These are phyloP conservation scores for Pythium chondricola DNA, from an alignment of 352 stramenopile genomes.

Conservation along the genomic window DNA sequence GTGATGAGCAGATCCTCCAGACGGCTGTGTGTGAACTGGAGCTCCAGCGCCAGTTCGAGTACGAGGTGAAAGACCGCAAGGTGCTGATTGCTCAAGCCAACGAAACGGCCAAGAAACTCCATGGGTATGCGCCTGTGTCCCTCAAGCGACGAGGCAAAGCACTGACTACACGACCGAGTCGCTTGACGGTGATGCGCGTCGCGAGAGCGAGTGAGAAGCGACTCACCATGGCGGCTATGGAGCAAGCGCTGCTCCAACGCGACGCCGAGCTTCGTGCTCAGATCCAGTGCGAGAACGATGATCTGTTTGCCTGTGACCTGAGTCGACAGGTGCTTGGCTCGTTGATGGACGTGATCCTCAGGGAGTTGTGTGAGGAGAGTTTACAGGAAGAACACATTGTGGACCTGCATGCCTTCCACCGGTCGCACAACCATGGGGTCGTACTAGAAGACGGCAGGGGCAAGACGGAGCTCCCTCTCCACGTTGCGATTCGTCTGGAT, in stretches of 20 bases:
- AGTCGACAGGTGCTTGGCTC: constrained; percentile 20
- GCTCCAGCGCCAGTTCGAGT: constrained; percentile 37
- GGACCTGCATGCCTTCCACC: background rate
- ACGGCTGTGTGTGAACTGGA: constrained; percentile 32
- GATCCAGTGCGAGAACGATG: constrained; percentile 31
- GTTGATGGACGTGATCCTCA: constrained; percentile 16
- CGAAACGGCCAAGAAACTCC: constrained; percentile 30
- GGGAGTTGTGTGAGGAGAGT: constrained; percentile 23
- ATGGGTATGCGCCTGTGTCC: constrained; percentile 25
- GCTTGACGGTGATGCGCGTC: constrained; percentile 43
- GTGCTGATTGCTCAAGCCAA: constrained; percentile 15
- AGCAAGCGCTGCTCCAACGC: constrained; percentile 31
- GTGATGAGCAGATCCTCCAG: constrained; percentile 26
- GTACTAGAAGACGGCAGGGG: background rate
- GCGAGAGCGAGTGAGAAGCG: constrained; percentile 56
- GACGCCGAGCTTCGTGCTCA: constrained; percentile 22
- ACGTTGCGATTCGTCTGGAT: constrained; percentile 22
- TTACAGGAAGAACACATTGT: constrained; percentile 14
- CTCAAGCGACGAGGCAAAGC: constrained; percentile 19
- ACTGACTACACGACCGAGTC: constrained; percentile 10
- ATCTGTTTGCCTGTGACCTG: constrained; percentile 16
- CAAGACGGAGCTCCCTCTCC: background rate
- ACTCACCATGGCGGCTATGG: constrained; percentile 47
- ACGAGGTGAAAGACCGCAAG: constrained; percentile 32
- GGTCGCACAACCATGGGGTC: constrained; percentile 4